phyloP scores from a whole-genome alignment of 2,329 filamentous ascomycete species.

The Leptographium procerum region DNA sequence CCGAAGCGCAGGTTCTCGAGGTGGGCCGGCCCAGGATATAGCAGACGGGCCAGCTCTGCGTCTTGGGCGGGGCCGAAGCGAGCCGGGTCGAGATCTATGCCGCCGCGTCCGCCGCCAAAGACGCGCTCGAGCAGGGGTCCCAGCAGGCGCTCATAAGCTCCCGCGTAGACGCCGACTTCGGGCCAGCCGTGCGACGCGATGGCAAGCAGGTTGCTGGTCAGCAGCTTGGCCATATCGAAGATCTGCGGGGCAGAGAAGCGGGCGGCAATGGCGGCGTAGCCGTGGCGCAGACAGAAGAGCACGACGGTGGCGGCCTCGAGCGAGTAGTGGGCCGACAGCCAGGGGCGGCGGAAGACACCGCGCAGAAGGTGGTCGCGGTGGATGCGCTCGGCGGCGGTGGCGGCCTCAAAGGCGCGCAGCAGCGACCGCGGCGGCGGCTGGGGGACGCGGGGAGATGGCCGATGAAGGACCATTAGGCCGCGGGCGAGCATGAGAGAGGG shows the following conservation, averaged over 20 bases:
- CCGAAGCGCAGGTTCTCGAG: conserved; percentile 8
- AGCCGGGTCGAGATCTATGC: background rate
- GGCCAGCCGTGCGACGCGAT: conserved; percentile 21
- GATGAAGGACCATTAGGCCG: conserved; percentile 9
- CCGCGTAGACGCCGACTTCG: conserved; percentile 19
- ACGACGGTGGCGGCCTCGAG: conserved; percentile 14
- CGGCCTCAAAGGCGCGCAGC: conserved; percentile 10
- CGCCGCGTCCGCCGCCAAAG: conserved; percentile 7
- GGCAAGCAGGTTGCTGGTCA: conserved; percentile 20
- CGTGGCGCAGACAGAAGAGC: conserved; percentile 20
- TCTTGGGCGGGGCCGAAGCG: conserved; percentile 10
- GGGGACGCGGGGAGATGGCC: conserved; percentile 9
- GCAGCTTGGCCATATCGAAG: conserved; percentile 21
- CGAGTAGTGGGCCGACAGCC: conserved; percentile 11
- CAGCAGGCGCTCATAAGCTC: conserved; percentile 14
- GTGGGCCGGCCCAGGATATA: conserved; percentile 11
- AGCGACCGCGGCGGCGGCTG: conserved; percentile 5
- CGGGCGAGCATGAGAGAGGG: background rate
- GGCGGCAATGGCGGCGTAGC: conserved; percentile 18
- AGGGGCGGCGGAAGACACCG: conserved; percentile 10
- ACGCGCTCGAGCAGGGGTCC: conserved; percentile 20
- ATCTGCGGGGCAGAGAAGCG: conserved; percentile 18
- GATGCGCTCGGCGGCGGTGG: conserved; percentile 9
- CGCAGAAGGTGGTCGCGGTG: conserved; percentile 7
- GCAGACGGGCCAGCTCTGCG: conserved; percentile 11